Evolutionary conservation across 1,284 basidiomycete genomes (phyloP), one percentile per base, ranked within the genome.

Genomic region (Rhodofomes roseus): DNA sequence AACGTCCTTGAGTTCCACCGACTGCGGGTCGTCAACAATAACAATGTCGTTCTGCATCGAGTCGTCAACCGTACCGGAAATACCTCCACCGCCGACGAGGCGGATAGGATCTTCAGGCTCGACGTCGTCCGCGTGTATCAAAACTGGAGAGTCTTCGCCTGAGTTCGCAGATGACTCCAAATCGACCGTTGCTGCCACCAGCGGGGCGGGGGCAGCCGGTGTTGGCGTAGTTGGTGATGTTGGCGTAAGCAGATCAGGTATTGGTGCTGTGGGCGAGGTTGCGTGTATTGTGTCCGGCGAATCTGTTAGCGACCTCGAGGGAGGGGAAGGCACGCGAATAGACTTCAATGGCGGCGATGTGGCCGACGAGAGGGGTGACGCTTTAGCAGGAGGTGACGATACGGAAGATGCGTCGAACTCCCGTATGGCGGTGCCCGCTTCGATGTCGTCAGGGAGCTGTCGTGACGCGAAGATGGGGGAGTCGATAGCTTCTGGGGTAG

Each of bases 401-500:
- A 31, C 23, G 59, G 61, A 14, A 51, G 58, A 16, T 62, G 61
- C 53, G 43, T 70, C 70, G 29, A 76, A 65, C 58, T 82, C 81
- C 50, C 76, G 78, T 70, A 82, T 77, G 46, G 70, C 64, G 12
- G 67, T 56, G 27, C 83, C 84, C 27, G 83, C 74, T 67, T 90
- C 89, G 8, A 89, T 68, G 64, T 90, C 87, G 48, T 67, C 55
- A 6, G 58, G 36, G 16, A 40, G 51, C 20, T 55, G 23, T 34
- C 34, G 46, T 7, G 37, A 41, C 4, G 50, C 31, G 46, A 50
- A 60, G 0, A 61, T 54, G 1, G 63, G 58, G 14, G 62, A 62
- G 39, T 63, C 64, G 57, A 90, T 83, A 65, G 89, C 86, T 39
- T 77, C 79, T 20, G 79, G 76, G 25, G 83, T 87, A 2, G 89